A percentile compares a stretch with the other conserved stretches of the same genome.
These are phyloP conservation scores for Fragilaria crotonensis DNA, from an alignment of 108 stramenopile species.

Conservation along the genomic window DNA sequence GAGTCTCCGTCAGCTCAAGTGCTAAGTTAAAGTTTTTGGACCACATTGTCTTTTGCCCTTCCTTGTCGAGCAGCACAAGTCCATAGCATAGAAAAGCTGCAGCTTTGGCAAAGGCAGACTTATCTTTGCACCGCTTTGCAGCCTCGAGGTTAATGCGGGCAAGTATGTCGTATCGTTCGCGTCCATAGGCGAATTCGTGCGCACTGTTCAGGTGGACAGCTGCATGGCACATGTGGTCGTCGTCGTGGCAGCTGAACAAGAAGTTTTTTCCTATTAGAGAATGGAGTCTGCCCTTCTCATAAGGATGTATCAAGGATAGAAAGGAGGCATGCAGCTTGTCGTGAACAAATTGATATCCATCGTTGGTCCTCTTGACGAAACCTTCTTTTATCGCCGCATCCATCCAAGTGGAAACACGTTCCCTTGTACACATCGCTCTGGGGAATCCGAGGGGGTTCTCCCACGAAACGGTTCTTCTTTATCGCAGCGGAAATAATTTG, in stretches of 20 bases:
- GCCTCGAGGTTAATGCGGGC: background rate
- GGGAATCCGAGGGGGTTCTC: too few relatives aligned
- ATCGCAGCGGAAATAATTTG: background rate
- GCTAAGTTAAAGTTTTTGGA: background rate
- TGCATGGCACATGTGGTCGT: background rate
- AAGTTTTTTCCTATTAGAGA: background rate
- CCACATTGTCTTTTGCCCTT: background rate
- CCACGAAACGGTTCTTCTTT: background rate
- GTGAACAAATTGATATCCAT: background rate
- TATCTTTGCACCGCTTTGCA: background rate
- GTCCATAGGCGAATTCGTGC: background rate
- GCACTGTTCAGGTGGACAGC: background rate
- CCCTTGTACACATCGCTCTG: too few relatives aligned
- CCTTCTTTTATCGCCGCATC: background rate
- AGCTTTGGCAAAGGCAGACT: background rate
- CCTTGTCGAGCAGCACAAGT: background rate
- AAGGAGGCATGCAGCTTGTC: background rate
- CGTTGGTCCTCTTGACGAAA: background rate
- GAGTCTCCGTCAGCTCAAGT: background rate
- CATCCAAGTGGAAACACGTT: too few relatives aligned
- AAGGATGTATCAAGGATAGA: background rate
- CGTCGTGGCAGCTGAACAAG: background rate
- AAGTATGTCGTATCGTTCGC: background rate
- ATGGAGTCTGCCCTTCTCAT: background rate
- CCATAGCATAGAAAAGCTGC: background rate